These are phyloP conservation scores for Hypoxylon sp. DNA, from an alignment of 2,329 filamentous ascomycete species.

Conservation along the genomic window DNA sequence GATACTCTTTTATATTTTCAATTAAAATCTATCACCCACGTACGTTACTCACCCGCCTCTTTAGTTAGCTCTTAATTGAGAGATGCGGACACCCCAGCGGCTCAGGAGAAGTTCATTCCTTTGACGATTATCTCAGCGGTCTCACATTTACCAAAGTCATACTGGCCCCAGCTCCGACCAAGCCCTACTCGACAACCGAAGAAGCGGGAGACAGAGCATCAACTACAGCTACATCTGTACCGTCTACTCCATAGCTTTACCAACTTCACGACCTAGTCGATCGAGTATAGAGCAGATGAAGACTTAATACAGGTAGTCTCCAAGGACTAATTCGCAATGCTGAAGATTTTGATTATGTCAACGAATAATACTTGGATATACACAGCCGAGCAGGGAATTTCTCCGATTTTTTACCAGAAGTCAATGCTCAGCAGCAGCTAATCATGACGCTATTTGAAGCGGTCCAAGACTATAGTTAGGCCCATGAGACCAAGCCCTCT, in stretches of 20 bases:
- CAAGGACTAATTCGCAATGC: constrained; percentile 11
- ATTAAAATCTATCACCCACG: background rate
- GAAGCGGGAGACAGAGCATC: no score
- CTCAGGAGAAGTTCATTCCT: background rate
- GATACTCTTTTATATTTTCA: background rate
- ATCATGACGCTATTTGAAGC: constrained; percentile 21
- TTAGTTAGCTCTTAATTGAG: background rate
- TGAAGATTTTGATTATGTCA: background rate
- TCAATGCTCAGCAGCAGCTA: background rate
- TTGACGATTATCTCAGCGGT: background rate
- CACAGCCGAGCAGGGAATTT: background rate
- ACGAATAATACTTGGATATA: constrained; percentile 7
- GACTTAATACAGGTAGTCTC: background rate
- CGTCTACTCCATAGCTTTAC: background rate
- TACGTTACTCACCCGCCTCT: background rate
- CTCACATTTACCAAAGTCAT: background rate
- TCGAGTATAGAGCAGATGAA: constrained; percentile 6
- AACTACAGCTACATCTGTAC: no score
- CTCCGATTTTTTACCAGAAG: background rate
- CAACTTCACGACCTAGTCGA: background rate
- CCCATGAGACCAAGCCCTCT: background rate
- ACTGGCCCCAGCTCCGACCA: background rate
- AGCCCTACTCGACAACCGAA: background rate
- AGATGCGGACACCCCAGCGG: background rate
- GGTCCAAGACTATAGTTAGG: background rate